Evolutionary conservation across 2,329 filamentous ascomycete genomes (phyloP), one percentile per base, ranked within the genome.

Genomic region (Rutstroemia sp.): DNA sequence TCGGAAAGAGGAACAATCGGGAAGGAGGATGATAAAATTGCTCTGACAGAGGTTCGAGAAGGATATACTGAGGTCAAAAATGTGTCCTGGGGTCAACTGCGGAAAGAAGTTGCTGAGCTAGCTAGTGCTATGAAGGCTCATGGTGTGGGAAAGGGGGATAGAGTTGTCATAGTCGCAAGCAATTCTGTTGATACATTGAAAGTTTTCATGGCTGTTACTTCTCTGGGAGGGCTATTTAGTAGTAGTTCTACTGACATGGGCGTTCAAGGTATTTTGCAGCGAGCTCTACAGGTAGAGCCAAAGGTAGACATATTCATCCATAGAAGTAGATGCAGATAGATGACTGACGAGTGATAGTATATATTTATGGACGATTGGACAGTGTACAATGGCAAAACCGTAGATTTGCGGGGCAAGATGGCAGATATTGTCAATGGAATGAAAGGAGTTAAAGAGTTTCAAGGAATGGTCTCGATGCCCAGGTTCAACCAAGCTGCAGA

Each of bases 351-450:
- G 3, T 7, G 3, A 5, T 39, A 80, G 70, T 88, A 82, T 67
- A 76, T 95, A n/a, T 94, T 95, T 67, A 84, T 92, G 66, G 90
- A 95, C 64, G 89, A 94, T 64, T 83, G 78, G 39, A 80, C 89
- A 0, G 72, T 92, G 2, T 95, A 95, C 64, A 92, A 92, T 63
- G 88, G 88, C 47, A 89, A 88, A 70, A 81, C 75, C 0, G 75
- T 87, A 23, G 88, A 94, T 65, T 73, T 95, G 40, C 76, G 86
- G 4, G 71, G 75, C 0, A 94, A 94, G 73, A 92, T 95, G 72
- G 39, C 52, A 3, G 80, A 85, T 39, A 77, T 90, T 17, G 76
- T 86, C 0, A 69, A 73, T 1, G 87, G 87, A 0, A 80, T 94
- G 76, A 73, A 75, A 27, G 76, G 69, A 0, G 80, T 86, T 48